A percentile compares a stretch with the other conserved stretches of the same genome.
Conservation (phyloP, 768 basidiomycete species). For the Auriscalpium vulgare region DNA sequence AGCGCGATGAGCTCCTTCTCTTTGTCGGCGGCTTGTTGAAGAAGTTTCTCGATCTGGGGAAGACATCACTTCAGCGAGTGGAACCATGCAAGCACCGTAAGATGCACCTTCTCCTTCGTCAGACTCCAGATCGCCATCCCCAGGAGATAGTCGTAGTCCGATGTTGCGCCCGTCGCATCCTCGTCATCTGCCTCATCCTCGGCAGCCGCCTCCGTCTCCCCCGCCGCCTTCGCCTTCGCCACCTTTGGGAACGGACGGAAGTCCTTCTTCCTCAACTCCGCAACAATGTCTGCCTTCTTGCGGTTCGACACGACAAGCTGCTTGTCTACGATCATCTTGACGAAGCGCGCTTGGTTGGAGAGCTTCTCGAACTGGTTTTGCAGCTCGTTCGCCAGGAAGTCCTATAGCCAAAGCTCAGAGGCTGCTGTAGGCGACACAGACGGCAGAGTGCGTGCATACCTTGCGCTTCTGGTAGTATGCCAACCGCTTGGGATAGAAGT, state of each 20-base stretch:
- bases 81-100: neutral
- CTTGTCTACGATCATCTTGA: constrained; percentile 90
- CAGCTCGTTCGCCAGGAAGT: constrained; percentile 76
- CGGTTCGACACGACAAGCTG: constrained; percentile 78
- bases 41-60: constrained; percentile 72
- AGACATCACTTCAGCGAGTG: neutral
- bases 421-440: neutral
- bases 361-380: constrained; percentile 76
- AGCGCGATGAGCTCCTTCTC: constrained; percentile 73
- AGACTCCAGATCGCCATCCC: constrained; percentile 94
- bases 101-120: constrained; percentile 79
- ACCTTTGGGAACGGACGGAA: constrained; percentile 92
- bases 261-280: constrained; percentile 70
- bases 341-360: constrained; percentile 92
- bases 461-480: constrained; percentile 95
- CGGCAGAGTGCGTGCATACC: constrained; percentile 34
- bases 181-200: constrained; percentile 48
- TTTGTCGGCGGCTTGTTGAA: constrained; percentile 72
- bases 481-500: constrained; percentile 85
- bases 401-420: constrained; percentile 38
- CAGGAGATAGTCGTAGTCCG: constrained; percentile 89
- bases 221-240: constrained; percentile 54
- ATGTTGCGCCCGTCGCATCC: constrained; percentile 32
- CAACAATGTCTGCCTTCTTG: constrained; percentile 81
- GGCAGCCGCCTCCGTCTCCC: constrained; percentile 53